Conservation (phyloP, 352 stramenopile species). For the Globisporangium barbulae region DNA sequence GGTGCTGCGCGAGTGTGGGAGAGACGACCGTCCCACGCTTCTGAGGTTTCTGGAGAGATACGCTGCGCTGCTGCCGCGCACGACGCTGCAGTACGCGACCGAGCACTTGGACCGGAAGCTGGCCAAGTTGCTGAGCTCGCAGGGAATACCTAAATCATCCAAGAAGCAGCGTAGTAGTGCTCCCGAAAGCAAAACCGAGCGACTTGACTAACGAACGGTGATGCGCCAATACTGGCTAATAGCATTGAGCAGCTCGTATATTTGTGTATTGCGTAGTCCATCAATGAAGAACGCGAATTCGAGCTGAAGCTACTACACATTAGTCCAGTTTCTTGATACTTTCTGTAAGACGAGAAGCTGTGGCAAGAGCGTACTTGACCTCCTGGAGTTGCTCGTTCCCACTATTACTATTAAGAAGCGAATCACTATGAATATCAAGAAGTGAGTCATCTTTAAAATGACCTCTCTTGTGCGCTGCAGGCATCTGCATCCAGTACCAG, state of each 20-base stretch:
- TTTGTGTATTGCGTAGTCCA: not conserved
- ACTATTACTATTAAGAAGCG: not conserved
- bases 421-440: not conserved
- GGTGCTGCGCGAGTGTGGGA: slow-evolving; percentile 20
- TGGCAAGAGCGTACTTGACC: not conserved
- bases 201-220: not conserved
- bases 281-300: not conserved
- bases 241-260: not conserved
- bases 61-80: slow-evolving; percentile 12
- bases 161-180: slow-evolving; percentile 3
- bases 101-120: slow-evolving; percentile 16
- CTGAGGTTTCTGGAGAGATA: slow-evolving; percentile 13
- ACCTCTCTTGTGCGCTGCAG: slow-evolving; percentile 1
- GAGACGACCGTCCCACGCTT: slow-evolving; percentile 2
- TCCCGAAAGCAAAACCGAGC: not conserved
- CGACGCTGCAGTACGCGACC: slow-evolving; percentile 24
- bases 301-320: not conserved
- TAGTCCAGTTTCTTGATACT: not conserved
- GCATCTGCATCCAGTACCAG: not conserved
- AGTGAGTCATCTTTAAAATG: too few relatives aligned
- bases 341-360: not conserved
- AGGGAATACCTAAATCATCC: not conserved
- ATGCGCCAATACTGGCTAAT: too few relatives aligned
- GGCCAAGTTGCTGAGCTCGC: slow-evolving; percentile 13
- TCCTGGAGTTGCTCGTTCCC: not conserved